These are phyloP conservation scores for Kazachstania bromeliacearum DNA, from an alignment of 805 yeast species.

Conservation along the genomic window DNA sequence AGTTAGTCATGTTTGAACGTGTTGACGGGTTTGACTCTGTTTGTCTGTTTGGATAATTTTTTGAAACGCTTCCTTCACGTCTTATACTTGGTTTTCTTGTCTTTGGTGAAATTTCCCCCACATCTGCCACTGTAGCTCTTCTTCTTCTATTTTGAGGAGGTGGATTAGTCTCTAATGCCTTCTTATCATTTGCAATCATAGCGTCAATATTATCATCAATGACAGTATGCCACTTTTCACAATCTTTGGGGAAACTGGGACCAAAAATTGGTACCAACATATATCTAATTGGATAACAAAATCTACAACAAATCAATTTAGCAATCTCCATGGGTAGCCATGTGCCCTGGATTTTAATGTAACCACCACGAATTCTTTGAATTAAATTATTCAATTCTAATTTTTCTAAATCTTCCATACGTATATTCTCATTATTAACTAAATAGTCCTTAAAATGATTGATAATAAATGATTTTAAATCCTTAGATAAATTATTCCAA, in stretches of 20 bases:
- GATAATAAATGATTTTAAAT: conserved; percentile 12
- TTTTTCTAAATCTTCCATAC: conserved; percentile 9
- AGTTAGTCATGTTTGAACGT: neutral
- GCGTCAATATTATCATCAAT: conserved; percentile 5
- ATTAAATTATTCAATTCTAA: conserved; percentile 20
- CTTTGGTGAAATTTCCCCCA: conserved; percentile 1
- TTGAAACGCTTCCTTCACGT: no score
- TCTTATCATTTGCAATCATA: conserved; percentile 1
- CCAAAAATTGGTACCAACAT: conserved; percentile 79
- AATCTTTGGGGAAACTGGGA: conserved; percentile 38
- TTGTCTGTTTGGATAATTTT: neutral
- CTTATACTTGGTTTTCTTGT: neutral
- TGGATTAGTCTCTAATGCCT: neutral
- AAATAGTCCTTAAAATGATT: conserved; percentile 10
- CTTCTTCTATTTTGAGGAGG: neutral
- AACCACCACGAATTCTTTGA: conserved; percentile 81
- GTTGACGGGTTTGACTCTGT: neutral
- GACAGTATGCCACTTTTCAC: conserved; percentile 16
- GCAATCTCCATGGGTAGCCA: conserved; percentile 78
- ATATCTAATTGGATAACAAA: conserved; percentile 70
- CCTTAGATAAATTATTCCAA: conserved; percentile 23
- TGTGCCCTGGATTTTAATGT: conserved; percentile 86
- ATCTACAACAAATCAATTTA: conserved; percentile 54
- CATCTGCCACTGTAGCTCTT: neutral
- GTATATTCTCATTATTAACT: conserved; percentile 5